Evolutionary conservation across 306 rosid species (phyloP), one percentile per base, ranked within the genome.

Genomic region (Carpinus viminea): DNA sequence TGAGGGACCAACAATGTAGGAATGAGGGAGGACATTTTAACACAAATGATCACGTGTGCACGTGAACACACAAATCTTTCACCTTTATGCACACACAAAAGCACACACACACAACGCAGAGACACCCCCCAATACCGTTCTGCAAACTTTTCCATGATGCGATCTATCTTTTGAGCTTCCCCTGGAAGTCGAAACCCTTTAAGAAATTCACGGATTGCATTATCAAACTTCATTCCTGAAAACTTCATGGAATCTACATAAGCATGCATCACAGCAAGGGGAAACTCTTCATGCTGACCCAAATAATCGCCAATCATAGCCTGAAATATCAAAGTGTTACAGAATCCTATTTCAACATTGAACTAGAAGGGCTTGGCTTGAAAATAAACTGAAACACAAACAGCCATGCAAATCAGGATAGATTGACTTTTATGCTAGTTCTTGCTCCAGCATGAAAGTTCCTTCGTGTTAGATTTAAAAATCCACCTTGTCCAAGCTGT

Each of bases 261-360:
- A 24, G 97, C 92, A 88, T 96, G 98, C 99, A 96, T 96, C 82
- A 93, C 99, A 72, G 97, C 88, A 78, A 96, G 90, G 79, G 99
- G 98, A 65, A 96, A 96, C 77, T 96, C 99, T 90, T 96, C 98
- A 84, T 96, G 99, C 85, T 93, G 99, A 65, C 99, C 99, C 85
- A 96, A 83, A 87, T 93, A 96, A 85, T 96, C 99, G 54, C 99
- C 99, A 66, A 96, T 85, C 86, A 88, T 88, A 72, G 97, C 91
- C 99, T 96, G 92, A 83, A 91, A 86, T 81, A 17, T 38, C 54
- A 76, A 70, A 72, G 75, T 61, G 20, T 68, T 78, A 55, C 77
- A 28, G 77, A 74, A 79, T 77, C 57, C 61, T 65, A 75, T 46
- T 73, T 69, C 76, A 83, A 75, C 75, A 68, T 74, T 78, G 80